Conservation (phyloP, 2,329 filamentous ascomycete species). For the Thielaviopsis euricoi region DNA sequence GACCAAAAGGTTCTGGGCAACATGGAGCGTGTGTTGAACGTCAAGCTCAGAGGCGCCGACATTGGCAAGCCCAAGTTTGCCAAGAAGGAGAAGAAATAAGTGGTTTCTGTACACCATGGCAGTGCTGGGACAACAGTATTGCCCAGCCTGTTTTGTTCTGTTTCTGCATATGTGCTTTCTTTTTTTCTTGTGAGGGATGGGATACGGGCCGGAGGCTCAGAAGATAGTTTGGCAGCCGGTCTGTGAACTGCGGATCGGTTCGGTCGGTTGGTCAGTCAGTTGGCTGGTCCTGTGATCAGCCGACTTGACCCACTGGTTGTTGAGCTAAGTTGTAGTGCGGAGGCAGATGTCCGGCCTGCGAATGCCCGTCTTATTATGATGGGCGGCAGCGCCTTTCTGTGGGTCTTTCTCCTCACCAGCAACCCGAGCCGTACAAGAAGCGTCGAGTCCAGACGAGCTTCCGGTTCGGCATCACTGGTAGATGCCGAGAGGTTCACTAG, state of each 20-base stretch:
- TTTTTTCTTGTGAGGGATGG: background rate
- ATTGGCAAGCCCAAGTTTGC: constrained; percentile 77
- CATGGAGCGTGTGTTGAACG: constrained; percentile 74
- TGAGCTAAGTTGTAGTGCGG: background rate
- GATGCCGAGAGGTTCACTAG: background rate
- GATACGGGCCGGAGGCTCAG: background rate
- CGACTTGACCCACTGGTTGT: background rate
- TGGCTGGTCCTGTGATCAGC: too few species aligned
- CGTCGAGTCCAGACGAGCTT: background rate
- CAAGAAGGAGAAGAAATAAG: constrained; percentile 30
- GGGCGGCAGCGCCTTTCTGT: background rate
- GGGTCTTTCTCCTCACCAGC: background rate
- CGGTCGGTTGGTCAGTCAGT: too few species aligned
- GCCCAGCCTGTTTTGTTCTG: background rate
- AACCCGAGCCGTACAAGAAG: background rate
- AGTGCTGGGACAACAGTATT: background rate
- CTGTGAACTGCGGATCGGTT: background rate
- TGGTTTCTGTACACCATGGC: background rate
- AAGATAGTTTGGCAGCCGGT: background rate
- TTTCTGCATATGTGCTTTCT: background rate
- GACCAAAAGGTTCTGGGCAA: constrained; percentile 67
- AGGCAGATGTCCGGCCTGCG: background rate
- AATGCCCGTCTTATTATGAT: background rate
- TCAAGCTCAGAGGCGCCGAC: constrained; percentile 71
- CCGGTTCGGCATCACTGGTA: background rate